These are phyloP conservation scores for Cyclostephanos tholiformis DNA, from an alignment of 108 stramenopile genomes.

Conservation along the genomic window DNA sequence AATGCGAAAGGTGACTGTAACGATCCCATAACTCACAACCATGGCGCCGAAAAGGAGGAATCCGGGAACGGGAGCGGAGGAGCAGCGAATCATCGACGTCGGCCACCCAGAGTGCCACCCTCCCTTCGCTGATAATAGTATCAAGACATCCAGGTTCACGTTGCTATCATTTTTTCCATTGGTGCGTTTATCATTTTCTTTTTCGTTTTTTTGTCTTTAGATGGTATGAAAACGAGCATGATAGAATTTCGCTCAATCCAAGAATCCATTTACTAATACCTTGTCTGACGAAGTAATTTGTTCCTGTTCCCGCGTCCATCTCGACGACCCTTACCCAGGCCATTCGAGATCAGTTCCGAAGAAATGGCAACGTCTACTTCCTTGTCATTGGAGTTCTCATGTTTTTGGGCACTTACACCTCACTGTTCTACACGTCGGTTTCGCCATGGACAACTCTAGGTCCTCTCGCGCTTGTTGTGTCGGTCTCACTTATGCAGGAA, in stretches of 20 bases:
- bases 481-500: constrained; percentile 90
- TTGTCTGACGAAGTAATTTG: constrained; percentile 3
- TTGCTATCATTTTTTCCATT: constrained; percentile 68
- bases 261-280: no score
- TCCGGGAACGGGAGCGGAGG: constrained; percentile 17
- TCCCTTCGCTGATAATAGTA: constrained; percentile 48
- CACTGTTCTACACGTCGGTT: constrained; percentile 85
- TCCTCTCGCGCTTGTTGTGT: constrained; percentile 88
- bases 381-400: constrained; percentile 92
- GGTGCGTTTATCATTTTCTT: constrained; percentile 58
- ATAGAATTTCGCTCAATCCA: no score
- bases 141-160: constrained; percentile 72
- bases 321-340: constrained; percentile 47
- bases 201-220: no score
- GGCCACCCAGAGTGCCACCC: constrained; percentile 39
- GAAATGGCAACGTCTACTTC: constrained; percentile 97
- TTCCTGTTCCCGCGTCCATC: not conserved
- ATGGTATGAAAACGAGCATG: no score
- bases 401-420: constrained; percentile 88
- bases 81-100: constrained; percentile 42
- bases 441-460: constrained; percentile 93
- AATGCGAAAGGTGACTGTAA: no score
- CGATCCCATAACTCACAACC: not conserved
- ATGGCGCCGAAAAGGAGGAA: not conserved
- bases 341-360: constrained; percentile 78